Percentiles rank a stretch among this genome's conserved stretches.
Conservation (phyloP, 2,329 filamentous ascomycete species). For the Trichoderma guizhouense region DNA sequence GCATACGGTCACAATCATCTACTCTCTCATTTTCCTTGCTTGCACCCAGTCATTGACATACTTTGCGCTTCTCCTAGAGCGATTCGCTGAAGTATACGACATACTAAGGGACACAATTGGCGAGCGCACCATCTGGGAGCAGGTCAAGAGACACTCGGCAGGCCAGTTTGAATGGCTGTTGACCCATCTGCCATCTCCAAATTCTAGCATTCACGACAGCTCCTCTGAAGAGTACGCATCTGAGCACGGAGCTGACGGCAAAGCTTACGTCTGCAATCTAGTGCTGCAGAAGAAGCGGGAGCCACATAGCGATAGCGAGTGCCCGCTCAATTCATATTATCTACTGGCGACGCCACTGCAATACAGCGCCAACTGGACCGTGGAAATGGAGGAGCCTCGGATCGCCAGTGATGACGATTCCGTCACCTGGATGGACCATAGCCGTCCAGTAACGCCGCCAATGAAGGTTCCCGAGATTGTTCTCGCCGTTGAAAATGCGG, state of each 20-base stretch:
- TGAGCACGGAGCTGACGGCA: slow-evolving; percentile 24
- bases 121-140: slow-evolving; percentile 30
- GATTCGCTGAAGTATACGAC: not conserved
- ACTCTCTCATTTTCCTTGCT: not conserved
- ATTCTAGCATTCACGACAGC: slow-evolving; percentile 23
- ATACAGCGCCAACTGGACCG: slow-evolving; percentile 23
- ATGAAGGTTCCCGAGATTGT: slow-evolving; percentile 32
- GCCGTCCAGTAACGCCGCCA: slow-evolving; percentile 24
- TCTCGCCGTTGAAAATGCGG: slow-evolving; percentile 30
- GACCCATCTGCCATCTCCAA: slow-evolving; percentile 34
- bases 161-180: slow-evolving; percentile 52
- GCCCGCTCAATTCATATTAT: slow-evolving; percentile 39
- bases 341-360: slow-evolving; percentile 47
- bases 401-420: slow-evolving; percentile 19
- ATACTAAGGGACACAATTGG: slow-evolving; percentile 23
- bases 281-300: slow-evolving; percentile 36
- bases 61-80: slow-evolving; percentile 3
- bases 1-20: not conserved
- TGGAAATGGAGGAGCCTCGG: slow-evolving; percentile 22
- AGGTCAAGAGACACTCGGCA: slow-evolving; percentile 43
- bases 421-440: slow-evolving; percentile 27
- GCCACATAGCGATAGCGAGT: slow-evolving; percentile 18
- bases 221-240: slow-evolving; percentile 1
- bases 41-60: slow-evolving; percentile 7
- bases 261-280: slow-evolving; percentile 52